Evolutionary conservation across 768 basidiomycete species (phyloP).

Genomic region (Psilocybe cubensis): DNA sequence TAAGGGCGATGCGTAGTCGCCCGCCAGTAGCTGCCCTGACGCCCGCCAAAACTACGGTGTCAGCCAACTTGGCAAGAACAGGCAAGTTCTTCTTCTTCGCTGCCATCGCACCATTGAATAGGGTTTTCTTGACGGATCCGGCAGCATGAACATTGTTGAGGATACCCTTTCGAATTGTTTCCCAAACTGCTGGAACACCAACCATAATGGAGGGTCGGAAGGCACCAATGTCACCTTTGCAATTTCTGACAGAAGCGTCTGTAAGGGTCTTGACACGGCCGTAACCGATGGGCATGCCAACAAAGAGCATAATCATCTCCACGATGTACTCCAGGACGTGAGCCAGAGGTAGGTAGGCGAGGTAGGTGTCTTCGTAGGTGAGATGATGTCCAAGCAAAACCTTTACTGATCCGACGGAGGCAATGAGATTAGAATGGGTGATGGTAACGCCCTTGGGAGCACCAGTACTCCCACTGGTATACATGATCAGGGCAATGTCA

Average conservation of each 20-base stretch:
- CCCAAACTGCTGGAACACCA: slow-evolving; percentile 97
- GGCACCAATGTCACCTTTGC: slow-evolving; percentile 81
- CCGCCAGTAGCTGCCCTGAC: slow-evolving; percentile 90
- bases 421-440: slow-evolving; percentile 84
- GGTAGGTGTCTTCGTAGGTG: slow-evolving; percentile 63
- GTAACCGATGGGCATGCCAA: slow-evolving; percentile 85
- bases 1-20: slow-evolving; percentile 75
- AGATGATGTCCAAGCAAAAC: slow-evolving; percentile 71
- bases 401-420: slow-evolving; percentile 84
- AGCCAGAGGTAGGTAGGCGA: slow-evolving; percentile 92
- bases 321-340: slow-evolving; percentile 97
- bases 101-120: slow-evolving; percentile 81
- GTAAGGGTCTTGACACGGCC: slow-evolving; percentile 96
- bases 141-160: slow-evolving; percentile 74
- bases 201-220: slow-evolving; percentile 91
- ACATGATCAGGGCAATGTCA: slow-evolving; percentile 58
- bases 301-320: slow-evolving; percentile 75
- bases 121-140: slow-evolving; percentile 65
- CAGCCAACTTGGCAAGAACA: slow-evolving; percentile 66
- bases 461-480: slow-evolving; percentile 89
- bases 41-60: slow-evolving; percentile 73
- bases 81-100: slow-evolving; percentile 78
- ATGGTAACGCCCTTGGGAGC: slow-evolving; percentile 94
- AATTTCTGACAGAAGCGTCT: slow-evolving; percentile 87
- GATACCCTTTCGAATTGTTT: slow-evolving; percentile 96